Evolutionary conservation across 306 rosid genomes (phyloP).

Genomic region (Fragaria ananassa): DNA sequence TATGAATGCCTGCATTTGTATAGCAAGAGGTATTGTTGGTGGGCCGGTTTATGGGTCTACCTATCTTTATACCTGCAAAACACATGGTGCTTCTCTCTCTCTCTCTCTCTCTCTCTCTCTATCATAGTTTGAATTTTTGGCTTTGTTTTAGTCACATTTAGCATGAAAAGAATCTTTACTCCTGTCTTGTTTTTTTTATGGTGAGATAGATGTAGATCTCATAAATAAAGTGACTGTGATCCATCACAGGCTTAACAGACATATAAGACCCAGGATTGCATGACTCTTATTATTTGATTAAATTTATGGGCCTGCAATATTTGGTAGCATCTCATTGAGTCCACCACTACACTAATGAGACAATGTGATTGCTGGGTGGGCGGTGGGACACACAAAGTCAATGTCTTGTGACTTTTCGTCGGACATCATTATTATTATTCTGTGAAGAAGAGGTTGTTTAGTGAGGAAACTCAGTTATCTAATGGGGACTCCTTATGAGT

Average conservation of each 20-base stretch:
- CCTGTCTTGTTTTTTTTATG: background rate
- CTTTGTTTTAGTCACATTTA: slow-evolving; percentile 16
- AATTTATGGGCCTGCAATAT: slow-evolving; percentile 24
- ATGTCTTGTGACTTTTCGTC: background rate
- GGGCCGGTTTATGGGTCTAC: slow-evolving; percentile 10
- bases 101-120: background rate
- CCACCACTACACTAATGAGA: slow-evolving; percentile 22
- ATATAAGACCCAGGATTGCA: slow-evolving; percentile 10
- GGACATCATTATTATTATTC: background rate
- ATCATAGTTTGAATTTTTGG: slow-evolving; percentile 6
- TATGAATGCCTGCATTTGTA: background rate
- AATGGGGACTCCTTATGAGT: background rate
- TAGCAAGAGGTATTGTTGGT: background rate
- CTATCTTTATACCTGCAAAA: slow-evolving; percentile 15
- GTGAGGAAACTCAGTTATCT: background rate
- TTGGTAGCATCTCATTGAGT: slow-evolving; percentile 27
- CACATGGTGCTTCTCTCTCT: slow-evolving; percentile 9
- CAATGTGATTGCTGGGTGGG: slow-evolving; percentile 26
- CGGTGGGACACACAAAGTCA: slow-evolving; percentile 20
- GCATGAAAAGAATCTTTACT: slow-evolving; percentile 14
- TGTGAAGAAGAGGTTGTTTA: background rate
- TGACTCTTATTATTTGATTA: slow-evolving; percentile 15
- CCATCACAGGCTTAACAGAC: background rate
- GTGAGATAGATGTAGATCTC: background rate
- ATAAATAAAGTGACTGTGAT: slow-evolving; percentile 6